Evolutionary conservation across 768 basidiomycete species (phyloP).

Genomic region (Auricularia sp.): DNA sequence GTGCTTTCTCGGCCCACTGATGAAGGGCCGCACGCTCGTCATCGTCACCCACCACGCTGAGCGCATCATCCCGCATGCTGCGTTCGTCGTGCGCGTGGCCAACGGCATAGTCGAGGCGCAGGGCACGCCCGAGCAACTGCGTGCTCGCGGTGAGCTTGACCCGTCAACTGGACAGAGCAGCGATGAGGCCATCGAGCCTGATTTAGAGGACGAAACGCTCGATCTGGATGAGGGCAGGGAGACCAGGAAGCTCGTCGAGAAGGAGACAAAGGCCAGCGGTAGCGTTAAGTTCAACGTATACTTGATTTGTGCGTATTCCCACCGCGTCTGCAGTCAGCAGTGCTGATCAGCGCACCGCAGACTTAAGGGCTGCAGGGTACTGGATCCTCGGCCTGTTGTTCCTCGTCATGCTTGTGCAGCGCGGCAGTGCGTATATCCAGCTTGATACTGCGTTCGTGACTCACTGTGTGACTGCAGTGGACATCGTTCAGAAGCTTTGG

Average conservation of each 20-base stretch:
- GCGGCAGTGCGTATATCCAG: background rate
- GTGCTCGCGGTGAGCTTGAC: conserved; percentile 43
- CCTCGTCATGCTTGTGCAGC: background rate
- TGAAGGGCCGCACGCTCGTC: conserved; percentile 59
- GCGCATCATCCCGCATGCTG: conserved; percentile 62
- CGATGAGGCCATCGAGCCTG: background rate
- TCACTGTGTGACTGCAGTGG: background rate
- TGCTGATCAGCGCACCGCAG: too few species aligned
- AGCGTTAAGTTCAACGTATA: background rate
- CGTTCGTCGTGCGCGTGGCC: conserved; percentile 68
- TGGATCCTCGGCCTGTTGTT: background rate
- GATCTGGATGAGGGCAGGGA: background rate
- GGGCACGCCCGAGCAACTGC: conserved; percentile 58
- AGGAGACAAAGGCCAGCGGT: background rate
- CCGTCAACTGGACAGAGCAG: conserved; percentile 19
- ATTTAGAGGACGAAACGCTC: background rate
- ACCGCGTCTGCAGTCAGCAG: too few species aligned
- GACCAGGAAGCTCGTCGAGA: background rate
- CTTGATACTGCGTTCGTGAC: background rate
- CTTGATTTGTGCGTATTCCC: background rate
- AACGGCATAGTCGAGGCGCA: conserved; percentile 74
- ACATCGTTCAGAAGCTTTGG: background rate
- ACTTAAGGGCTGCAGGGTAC: background rate
- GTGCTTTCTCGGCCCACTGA: conserved; percentile 54
- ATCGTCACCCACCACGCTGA: conserved; percentile 83